Percentiles rank a stretch among this genome's conserved stretches.
Conservation (phyloP, 2,329 filamentous ascomycete genomes). For the Ceratocystis alfenasii region DNA sequence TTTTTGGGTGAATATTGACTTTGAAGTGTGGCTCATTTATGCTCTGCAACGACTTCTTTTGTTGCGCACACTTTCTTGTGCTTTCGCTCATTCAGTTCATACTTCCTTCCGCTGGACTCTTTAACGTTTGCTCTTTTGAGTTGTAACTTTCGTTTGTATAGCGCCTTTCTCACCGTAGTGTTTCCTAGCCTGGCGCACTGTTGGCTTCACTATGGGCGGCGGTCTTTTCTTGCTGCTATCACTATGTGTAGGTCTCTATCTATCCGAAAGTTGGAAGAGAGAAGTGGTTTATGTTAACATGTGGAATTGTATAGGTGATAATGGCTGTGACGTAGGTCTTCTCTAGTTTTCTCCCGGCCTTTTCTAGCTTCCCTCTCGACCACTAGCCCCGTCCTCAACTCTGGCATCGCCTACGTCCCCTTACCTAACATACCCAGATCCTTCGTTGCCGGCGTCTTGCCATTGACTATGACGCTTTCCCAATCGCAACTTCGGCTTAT, state of each 20-base stretch:
- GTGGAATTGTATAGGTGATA: conserved; percentile 34
- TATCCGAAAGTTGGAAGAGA: neutral
- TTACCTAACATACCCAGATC: conserved; percentile 47
- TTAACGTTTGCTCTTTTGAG: neutral
- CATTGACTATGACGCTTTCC: conserved; percentile 77
- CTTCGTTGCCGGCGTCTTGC: conserved; percentile 82
- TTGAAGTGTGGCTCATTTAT: neutral
- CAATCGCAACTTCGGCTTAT: conserved; percentile 78
- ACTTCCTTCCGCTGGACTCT: neutral
- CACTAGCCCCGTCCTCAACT: conserved; percentile 12
- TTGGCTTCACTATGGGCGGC: conserved; percentile 28
- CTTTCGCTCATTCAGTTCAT: neutral
- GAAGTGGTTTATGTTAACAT: conserved; percentile 10
- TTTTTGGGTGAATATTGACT: neutral
- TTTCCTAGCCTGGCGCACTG: neutral
- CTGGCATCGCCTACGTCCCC: conserved; percentile 22
- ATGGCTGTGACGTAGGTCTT: conserved; percentile 47
- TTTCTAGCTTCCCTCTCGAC: conserved; percentile 22
- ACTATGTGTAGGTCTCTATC: conserved; percentile 31
- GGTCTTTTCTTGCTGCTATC: conserved; percentile 33
- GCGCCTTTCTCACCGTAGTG: neutral
- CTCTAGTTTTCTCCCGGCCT: conserved; percentile 13
- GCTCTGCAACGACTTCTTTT: neutral
- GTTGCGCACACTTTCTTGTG: neutral
- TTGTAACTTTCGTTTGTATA: neutral